These are phyloP conservation scores for Peniophora sp. DNA, from an alignment of 1,284 basidiomycete species.

Conservation along the genomic window DNA sequence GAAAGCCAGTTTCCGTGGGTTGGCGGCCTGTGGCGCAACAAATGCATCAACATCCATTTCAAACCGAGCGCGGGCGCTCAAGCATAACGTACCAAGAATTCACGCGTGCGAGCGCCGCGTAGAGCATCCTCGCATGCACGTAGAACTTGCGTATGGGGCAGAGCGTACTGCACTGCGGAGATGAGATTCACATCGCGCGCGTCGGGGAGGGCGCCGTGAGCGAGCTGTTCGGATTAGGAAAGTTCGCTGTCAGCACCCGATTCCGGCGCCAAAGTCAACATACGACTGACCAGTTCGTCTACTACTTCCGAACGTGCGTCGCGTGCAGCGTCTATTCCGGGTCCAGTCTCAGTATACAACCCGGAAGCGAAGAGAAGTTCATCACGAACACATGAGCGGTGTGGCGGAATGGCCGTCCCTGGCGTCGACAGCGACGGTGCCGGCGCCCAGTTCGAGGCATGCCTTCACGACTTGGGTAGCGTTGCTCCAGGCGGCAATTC, in stretches of 20 bases:
- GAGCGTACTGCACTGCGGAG: slow-evolving; percentile 59
- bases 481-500: slow-evolving; percentile 69
- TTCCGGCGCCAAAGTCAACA: slow-evolving; percentile 2
- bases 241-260: neutral
- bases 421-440: slow-evolving; percentile 59
- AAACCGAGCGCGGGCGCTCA: neutral
- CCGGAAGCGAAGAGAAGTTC: slow-evolving; percentile 4
- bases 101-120: slow-evolving; percentile 48
- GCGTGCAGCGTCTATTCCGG: slow-evolving; percentile 56
- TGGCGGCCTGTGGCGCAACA: slow-evolving; percentile 13
- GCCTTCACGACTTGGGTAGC: slow-evolving; percentile 45
- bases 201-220: slow-evolving; percentile 63
- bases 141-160: slow-evolving; percentile 50
- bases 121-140: slow-evolving; percentile 63
- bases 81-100: slow-evolving; percentile 37
- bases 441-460: slow-evolving; percentile 50
- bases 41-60: too few relatives aligned
- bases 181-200: slow-evolving; percentile 60
- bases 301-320: slow-evolving; percentile 60
- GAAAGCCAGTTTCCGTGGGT: slow-evolving; percentile 15
- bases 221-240: slow-evolving; percentile 30
- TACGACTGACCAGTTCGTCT: slow-evolving; percentile 44
- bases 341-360: slow-evolving; percentile 1
- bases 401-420: slow-evolving; percentile 66
- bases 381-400: slow-evolving; percentile 66